Percentiles rank a stretch among this genome's conserved stretches.
These are phyloP conservation scores for Phytophthora cryptogea DNA, from an alignment of 352 stramenopile genomes.

Conservation along the genomic window DNA sequence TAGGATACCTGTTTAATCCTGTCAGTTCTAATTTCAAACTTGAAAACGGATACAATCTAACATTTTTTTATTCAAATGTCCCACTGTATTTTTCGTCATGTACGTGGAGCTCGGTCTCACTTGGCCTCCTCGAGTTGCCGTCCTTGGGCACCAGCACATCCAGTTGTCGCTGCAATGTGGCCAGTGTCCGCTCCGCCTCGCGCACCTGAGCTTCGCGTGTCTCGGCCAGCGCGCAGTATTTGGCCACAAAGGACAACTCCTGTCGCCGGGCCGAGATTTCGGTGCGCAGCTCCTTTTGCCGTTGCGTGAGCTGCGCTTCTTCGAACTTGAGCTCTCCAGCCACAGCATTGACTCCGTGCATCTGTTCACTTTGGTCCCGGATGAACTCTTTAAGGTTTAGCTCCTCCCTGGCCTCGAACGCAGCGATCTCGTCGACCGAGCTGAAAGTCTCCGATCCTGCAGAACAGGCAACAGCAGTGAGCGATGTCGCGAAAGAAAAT, in stretches of 20 bases:
- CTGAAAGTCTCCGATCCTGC: slow-evolving; percentile 31
- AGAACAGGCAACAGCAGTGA: slow-evolving; percentile 7
- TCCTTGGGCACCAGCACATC: slow-evolving; percentile 11
- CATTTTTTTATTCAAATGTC: not conserved
- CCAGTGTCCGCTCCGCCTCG: slow-evolving; percentile 51
- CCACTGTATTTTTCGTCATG: not conserved
- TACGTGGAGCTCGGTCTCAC: slow-evolving; percentile 11
- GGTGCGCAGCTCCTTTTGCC: slow-evolving; percentile 50
- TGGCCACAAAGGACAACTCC: slow-evolving; percentile 41
- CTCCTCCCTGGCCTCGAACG: slow-evolving; percentile 40
- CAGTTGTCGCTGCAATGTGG: slow-evolving; percentile 45
- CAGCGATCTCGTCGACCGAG: slow-evolving; percentile 31
- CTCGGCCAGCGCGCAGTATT: slow-evolving; percentile 41
- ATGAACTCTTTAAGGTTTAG: slow-evolving; percentile 38
- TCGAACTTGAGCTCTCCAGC: slow-evolving; percentile 41
- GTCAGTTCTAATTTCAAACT: not conserved
- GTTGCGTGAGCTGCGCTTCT: slow-evolving; percentile 53
- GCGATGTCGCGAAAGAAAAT: slow-evolving; percentile 14
- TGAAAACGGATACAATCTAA: not conserved
- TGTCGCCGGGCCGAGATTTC: slow-evolving; percentile 39
- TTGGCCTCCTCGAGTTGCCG: slow-evolving; percentile 1
- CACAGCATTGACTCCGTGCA: slow-evolving; percentile 30
- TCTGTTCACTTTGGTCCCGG: slow-evolving; percentile 19
- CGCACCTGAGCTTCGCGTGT: slow-evolving; percentile 37
- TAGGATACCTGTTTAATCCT: not conserved